Percentiles rank a stretch among this genome's conserved stretches.
These are phyloP conservation scores for Lablab purpureus DNA, from an alignment of 306 rosid species.

Conservation along the genomic window DNA sequence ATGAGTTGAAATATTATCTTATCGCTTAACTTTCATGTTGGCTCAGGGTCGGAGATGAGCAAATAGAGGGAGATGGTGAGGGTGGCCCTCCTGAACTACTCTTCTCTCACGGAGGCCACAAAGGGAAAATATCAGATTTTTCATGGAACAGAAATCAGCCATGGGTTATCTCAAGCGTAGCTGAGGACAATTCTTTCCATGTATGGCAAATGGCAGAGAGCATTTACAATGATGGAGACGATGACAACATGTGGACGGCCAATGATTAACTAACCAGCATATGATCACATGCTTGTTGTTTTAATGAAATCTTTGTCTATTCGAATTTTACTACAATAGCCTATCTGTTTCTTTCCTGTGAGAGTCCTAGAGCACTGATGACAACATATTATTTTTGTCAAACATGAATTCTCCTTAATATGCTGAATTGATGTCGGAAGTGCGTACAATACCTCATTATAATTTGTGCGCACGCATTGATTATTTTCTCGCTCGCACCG, in stretches of 20 bases:
- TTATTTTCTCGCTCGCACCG: no score
- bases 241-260: conserved; percentile 44
- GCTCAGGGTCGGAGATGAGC: conserved; percentile 88
- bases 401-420: not conserved
- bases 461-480: no score
- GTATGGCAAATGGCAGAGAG: conserved; percentile 89
- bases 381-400: not conserved
- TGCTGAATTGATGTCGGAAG: not conserved
- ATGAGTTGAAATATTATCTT: not conserved
- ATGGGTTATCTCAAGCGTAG: conserved; percentile 91
- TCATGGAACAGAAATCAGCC: conserved; percentile 84
- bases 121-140: conserved; percentile 90
- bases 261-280: conserved; percentile 21
- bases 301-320: not conserved
- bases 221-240: conserved; percentile 64
- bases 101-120: conserved; percentile 92
- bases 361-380: conserved; percentile 16
- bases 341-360: not conserved
- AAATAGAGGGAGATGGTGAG: conserved; percentile 79
- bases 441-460: not conserved
- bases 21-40: conserved; percentile 4
- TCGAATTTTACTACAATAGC: not conserved
- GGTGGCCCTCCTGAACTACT: conserved; percentile 94
- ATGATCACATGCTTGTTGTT: conserved; percentile 25
- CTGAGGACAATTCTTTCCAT: conserved; percentile 87